Base-by-base conservation (phyloP, 2,329 filamentous ascomycete genomes). In the Diaporthe destruens region DNA sequence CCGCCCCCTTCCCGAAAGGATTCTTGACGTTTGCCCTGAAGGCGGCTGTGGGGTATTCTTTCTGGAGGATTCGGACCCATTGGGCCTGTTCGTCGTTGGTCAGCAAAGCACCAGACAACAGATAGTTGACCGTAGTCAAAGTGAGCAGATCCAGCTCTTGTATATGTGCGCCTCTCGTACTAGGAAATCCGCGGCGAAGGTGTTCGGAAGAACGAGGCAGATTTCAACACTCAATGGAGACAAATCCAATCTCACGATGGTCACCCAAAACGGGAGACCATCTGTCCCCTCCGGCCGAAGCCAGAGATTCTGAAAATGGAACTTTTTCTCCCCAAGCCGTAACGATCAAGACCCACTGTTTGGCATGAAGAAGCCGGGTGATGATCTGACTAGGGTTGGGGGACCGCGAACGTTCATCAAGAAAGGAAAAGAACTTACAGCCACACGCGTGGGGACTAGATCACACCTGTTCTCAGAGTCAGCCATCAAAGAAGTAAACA, bases 141-240 rank as follows among this genome's bases (percentile, higher is more conserved):
- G 36, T 16, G n/a, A 57, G 56, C 57, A 32, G 25, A 34, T 67
- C 14, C 39, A 25, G 66, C 65, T 70, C 47, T 47, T 6, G 12
- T 23, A 54, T 73, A 84, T 87, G 86, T 99, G 89, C 96, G 95
- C 93, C 92, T 93, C 94, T 56, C 93, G 94, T 93, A 98, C 96
- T 99, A 99, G 97, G 96, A 98, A 93, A 87, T 89, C 89, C 90
- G 90, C 93, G 84, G 84, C 84, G 85, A 83, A 85, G 29, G 88
- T 88, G 84, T 78, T 80, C 82, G 81, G 81, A 82, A 79, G 86
- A 89, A 85, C 87, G 89, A 89, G 90, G 89, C 89, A 91, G 90
- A 87, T 87, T 93, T 98, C 96, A 98, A 98, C 96, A 98, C 96
- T 94, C 93, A 88, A 94, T 91, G 92, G 93, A 73, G 92, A 92